phyloP scores from a whole-genome alignment of 129 eudicot species.

The Rutidosis leptorrhynchoides region DNA sequence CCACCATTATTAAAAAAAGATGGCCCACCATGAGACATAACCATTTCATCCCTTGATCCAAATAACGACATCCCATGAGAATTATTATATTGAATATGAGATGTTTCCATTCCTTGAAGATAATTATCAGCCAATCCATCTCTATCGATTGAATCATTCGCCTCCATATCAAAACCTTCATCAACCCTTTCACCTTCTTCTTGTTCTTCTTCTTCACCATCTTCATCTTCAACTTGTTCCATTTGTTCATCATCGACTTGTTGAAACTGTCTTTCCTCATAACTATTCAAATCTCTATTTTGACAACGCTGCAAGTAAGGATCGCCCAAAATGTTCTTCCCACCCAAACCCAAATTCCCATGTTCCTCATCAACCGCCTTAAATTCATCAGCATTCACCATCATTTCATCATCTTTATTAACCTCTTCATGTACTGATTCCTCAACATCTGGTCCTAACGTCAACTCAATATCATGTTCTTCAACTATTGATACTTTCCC shows the following conservation, averaged over 20 bases:
- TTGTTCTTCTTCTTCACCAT: conserved; percentile 40
- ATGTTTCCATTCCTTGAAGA: conserved; percentile 50
- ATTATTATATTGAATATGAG: conserved; percentile 34
- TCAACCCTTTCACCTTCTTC: conserved; percentile 40
- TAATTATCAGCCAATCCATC: conserved; percentile 56
- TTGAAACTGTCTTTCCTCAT: conserved; percentile 34
- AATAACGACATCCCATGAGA: conserved; percentile 44
- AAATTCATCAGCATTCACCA: conserved; percentile 37
- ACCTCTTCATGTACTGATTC: conserved; percentile 33
- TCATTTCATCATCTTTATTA: conserved; percentile 40
- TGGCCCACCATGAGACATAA: conserved; percentile 38
- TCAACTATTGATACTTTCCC: conserved; percentile 9
- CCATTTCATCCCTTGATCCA: conserved; percentile 39
- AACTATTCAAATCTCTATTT: conserved; percentile 30
- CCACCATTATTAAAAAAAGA: conserved; percentile 44
- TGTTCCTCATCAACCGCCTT: conserved; percentile 41
- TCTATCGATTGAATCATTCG: conserved; percentile 39
- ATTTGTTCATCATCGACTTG: conserved; percentile 37
- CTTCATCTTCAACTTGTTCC: conserved; percentile 39
- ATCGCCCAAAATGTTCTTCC: conserved; percentile 32
- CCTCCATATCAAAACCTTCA: conserved; percentile 43
- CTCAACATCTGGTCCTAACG: conserved; percentile 46
- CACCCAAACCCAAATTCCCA: conserved; percentile 39
- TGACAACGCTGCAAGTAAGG: conserved; percentile 64
- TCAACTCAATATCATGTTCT: conserved; percentile 43